Evolutionary conservation across 2,329 filamentous ascomycete species (phyloP).

Genomic region (Paecilomyces dactylethromorphus): DNA sequence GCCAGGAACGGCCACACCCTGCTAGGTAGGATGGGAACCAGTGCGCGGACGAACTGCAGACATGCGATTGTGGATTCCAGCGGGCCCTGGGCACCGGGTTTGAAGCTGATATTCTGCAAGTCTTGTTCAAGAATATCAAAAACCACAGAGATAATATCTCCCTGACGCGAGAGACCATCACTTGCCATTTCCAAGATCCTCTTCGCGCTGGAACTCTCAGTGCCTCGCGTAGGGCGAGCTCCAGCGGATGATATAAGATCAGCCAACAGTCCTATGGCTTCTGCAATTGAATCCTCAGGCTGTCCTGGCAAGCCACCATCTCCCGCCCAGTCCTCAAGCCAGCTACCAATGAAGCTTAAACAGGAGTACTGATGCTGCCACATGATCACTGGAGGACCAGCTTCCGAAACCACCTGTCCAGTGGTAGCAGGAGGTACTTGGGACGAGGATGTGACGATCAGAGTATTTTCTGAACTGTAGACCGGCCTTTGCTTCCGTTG

Average conservation of each 20-base stretch:
- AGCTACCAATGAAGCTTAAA: constrained; percentile 70
- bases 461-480: constrained; percentile 19
- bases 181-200: constrained; percentile 45
- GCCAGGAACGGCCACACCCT: constrained; percentile 86
- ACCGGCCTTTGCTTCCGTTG: constrained; percentile 16
- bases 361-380: constrained; percentile 73
- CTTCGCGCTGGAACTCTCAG: constrained; percentile 32
- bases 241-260: constrained; percentile 54
- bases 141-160: constrained; percentile 72
- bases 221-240: constrained; percentile 17
- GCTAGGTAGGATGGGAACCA: constrained; percentile 67
- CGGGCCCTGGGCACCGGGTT: constrained; percentile 58
- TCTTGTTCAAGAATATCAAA: constrained; percentile 78
- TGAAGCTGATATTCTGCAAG: constrained; percentile 43
- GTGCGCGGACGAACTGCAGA: constrained; percentile 69
- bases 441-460: constrained; percentile 29
- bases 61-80: constrained; percentile 66
- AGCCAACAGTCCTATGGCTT: constrained; percentile 68
- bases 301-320: constrained; percentile 47
- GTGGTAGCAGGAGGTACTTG: constrained; percentile 32
- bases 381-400: constrained; percentile 66
- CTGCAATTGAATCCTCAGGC: constrained; percentile 57
- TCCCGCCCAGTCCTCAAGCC: constrained; percentile 44
- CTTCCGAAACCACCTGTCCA: constrained; percentile 64
- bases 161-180: constrained; percentile 39